Conservation (phyloP, 1,284 basidiomycete species). For the Cryptococcus sp. region DNA sequence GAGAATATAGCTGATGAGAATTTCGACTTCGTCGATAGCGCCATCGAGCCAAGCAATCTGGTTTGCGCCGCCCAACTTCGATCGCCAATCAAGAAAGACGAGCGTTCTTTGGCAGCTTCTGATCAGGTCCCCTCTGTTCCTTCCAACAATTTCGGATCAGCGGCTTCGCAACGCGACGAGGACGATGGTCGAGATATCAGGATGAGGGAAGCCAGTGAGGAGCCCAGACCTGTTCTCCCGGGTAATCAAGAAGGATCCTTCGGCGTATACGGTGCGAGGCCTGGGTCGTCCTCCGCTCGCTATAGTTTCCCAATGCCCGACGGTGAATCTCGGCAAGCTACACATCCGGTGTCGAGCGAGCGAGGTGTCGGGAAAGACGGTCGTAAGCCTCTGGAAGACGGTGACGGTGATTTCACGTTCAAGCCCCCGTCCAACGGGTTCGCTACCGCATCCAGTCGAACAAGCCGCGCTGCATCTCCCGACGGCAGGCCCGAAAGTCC, state of each 20-base stretch:
- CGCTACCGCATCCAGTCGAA: background rate
- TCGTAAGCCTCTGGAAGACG: background rate
- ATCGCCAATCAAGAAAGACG: background rate
- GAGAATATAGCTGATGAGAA: background rate
- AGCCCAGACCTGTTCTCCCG: no score
- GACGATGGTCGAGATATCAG: no score
- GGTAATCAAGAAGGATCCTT: no score
- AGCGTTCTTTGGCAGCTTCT: background rate
- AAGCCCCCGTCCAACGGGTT: no score
- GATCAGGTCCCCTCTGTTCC: no score
- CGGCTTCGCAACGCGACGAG: no score
- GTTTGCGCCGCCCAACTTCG: conserved; percentile 35
- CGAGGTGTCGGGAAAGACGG: no score
- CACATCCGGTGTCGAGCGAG: no score
- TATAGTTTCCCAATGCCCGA: background rate
- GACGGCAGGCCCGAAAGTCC: background rate
- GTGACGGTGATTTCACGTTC: background rate
- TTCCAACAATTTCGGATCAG: background rate
- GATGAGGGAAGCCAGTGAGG: no score
- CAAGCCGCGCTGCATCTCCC: background rate
- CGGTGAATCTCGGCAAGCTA: background rate
- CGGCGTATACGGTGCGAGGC: no score
- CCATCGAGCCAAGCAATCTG: conserved; percentile 28
- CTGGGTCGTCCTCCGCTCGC: background rate
- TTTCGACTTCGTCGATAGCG: conserved; percentile 11